Conservation (phyloP, 2,329 filamentous ascomycete species). For the Pestalotiopsis sp. region DNA sequence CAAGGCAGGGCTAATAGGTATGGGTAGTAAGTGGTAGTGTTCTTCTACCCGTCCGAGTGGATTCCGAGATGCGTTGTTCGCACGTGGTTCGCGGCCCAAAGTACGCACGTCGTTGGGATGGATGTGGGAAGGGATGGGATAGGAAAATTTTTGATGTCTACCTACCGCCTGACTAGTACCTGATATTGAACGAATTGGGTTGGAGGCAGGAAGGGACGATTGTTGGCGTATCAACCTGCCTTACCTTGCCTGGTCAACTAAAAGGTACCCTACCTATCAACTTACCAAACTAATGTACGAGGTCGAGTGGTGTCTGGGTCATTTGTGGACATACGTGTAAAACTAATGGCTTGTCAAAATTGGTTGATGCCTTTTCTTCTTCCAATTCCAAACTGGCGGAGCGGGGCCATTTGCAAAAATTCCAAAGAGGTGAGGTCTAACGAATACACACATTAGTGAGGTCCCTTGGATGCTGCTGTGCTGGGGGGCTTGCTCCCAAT, state of each 20-base stretch:
- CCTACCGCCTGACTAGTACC: neutral
- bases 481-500: neutral
- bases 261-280: no score
- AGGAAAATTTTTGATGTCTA: neutral
- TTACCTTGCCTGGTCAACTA: no score
- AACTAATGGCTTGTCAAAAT: no score
- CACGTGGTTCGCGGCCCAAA: constrained; percentile 12
- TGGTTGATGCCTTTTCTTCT: no score
- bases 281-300: no score
- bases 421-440: no score
- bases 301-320: no score
- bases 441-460: neutral
- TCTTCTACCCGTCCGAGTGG: neutral
- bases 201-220: neutral
- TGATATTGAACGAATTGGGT: neutral
- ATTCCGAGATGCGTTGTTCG: constrained; percentile 1
- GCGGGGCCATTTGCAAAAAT: no score
- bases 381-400: no score
- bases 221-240: no score
- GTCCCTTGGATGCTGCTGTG: neutral
- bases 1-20: neutral
- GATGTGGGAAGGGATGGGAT: neutral
- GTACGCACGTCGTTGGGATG: neutral
- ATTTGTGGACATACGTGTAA: no score
- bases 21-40: neutral